Evolutionary conservation across 257 asterid species (phyloP), one percentile per base, ranked within the genome.

Genomic region (Solanum dulcamara): DNA sequence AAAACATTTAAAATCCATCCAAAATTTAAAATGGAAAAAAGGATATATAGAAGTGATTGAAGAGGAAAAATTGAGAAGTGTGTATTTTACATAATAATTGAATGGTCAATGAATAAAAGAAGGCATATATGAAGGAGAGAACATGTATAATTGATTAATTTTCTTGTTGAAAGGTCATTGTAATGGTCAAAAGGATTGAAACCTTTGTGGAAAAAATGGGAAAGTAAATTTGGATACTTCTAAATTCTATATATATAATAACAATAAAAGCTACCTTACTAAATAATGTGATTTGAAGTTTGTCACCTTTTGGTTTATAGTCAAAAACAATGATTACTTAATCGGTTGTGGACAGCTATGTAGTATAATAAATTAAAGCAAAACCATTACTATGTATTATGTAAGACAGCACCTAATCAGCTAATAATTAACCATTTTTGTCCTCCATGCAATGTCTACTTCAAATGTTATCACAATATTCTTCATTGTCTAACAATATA

Each of bases 131-230:
- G 40, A 3, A 26, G 83, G 83, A 77, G 85, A 64, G 64, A 66
- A 66, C 24, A 77, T 79, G 38, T n/a, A 83, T 67, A 33, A 67
- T 67, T 66, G 81, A 83, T 81, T 15, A 67, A 20, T 1, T 60
- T 79, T 68, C 17, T 40, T 22, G 81, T 55, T 13, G 81, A 17
- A 84, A 86, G 77, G 70, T 62, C 51, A 33, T 53, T 33, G n/a
- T 46, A 85, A 75, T 85, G 87, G 90, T 88, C 90, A 88, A 88
- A 50, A 85, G 75, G 81, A 37, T 60, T 75, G 84, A 60, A 22
- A 40, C 44, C 71, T 83, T 67, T 48, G 88, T 53, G 83, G 87
- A 68, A 79, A 88, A 83, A 85, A 53, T 59, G 67, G 55, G 55
- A 68, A 85, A 62, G 81, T 22, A 28, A 51, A 37, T 28, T 20